Percentiles rank a stretch among this genome's conserved stretches.
Evolutionary conservation across 2,329 filamentous ascomycete genomes (phyloP).

Genomic region (Pyricularia grisea): DNA sequence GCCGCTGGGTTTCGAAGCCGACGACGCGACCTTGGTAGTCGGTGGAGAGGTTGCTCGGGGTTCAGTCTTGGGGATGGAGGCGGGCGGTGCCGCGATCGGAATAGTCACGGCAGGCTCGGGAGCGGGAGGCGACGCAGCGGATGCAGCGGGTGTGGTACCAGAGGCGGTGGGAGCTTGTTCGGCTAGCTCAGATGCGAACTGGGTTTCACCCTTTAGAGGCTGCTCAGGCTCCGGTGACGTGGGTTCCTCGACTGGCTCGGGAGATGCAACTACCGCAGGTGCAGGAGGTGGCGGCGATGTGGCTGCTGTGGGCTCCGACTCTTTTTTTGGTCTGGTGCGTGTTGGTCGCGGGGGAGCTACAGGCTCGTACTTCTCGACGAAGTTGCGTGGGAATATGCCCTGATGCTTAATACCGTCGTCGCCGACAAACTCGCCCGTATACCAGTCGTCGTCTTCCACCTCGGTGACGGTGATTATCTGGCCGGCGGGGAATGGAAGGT

Average conservation of each 20-base stretch:
- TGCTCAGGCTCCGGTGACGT: conserved; percentile 9
- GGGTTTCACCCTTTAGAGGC: background rate
- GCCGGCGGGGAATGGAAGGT: conserved; percentile 75
- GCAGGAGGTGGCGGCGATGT: conserved; percentile 24
- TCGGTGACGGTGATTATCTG: conserved; percentile 93
- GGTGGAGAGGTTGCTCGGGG: conserved; percentile 23
- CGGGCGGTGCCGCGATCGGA: conserved; percentile 23
- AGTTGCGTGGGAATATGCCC: conserved; percentile 92
- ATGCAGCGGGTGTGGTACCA: conserved; percentile 12
- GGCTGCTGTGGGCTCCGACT: conserved; percentile 25
- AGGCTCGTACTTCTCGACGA: conserved; percentile 93
- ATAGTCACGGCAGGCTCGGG: conserved; percentile 27
- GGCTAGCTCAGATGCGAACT: conserved; percentile 8
- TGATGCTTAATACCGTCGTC: conserved; percentile 63
- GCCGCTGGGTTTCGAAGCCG: conserved; percentile 35
- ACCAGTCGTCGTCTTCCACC: conserved; percentile 91
- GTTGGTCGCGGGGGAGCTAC: conserved; percentile 78
- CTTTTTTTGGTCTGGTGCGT: conserved; percentile 63
- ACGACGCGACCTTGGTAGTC: conserved; percentile 25
- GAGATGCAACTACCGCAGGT: conserved; percentile 20
- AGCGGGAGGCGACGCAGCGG: conserved; percentile 17
- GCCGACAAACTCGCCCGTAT: conserved; percentile 78
- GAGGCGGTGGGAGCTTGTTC: conserved; percentile 18
- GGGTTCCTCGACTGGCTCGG: conserved; percentile 20
- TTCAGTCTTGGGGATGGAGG: conserved; percentile 28